Base-by-base conservation (phyloP, 1,284 basidiomycete species). In the Neolentinus lepideus region DNA sequence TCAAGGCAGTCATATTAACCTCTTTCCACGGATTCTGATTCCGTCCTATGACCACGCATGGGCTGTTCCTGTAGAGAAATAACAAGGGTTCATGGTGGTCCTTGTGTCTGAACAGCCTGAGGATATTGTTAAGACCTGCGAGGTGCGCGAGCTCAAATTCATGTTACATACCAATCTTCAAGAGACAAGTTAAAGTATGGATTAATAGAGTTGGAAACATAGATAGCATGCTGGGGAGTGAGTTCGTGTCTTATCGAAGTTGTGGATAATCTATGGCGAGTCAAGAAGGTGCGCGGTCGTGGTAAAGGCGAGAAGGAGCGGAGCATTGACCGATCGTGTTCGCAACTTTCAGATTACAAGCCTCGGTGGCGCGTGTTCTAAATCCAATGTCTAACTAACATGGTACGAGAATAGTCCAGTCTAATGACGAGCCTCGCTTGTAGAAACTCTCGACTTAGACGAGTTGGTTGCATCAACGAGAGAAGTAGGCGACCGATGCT, bases 21-120 rank as follows among this genome's bases (percentile, higher is more conserved):
- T 99, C 97, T 67, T 92, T 95, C 96, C 96, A 99, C 21, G 94
- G 94, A 64, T 98, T 98, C 77, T 99, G 96, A 69, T 98, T 97
- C 53, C 96, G 79, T 0, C 97, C 97, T 56, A 99, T 92, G 48
- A 99, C 83, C 14, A 99, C 92, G 64, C 94, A 96, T 1, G 94
- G 92, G 0, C 74, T 69, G 68, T 99, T 93, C 51, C 92, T 84
- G 68, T 98, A 99, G 54, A 99, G 71, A 54, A 98, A 80, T 25
- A 98, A 78, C 29, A 96, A 75, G 1, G 92, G 92, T 43, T 80
- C 71, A 11, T 82, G 71, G 4, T 77, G 76, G 1, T 81, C 72
- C 52, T 88, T 83, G 62, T 89, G 83, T 64, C 90, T 82, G 67
- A 96, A 93, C 24, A 98, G 75, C 92, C 94, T 96, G 26, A 48